These are phyloP conservation scores for Solanum hybrid DNA, from an alignment of 305 asterid species.

Conservation along the genomic window DNA sequence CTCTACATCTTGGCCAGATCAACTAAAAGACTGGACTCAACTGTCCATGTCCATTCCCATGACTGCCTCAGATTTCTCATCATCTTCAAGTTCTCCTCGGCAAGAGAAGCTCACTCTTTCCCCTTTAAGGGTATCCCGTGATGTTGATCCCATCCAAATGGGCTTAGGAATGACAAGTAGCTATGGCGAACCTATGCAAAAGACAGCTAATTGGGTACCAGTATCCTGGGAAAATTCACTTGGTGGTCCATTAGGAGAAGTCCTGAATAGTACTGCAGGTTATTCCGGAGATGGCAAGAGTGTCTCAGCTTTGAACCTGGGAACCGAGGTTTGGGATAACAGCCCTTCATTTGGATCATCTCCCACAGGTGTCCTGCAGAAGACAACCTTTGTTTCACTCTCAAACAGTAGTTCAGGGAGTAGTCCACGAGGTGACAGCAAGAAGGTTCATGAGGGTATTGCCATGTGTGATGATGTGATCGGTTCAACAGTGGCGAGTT, in stretches of 20 bases:
- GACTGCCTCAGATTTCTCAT: conserved; percentile 40
- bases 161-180: conserved; percentile 37
- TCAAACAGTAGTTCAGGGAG: conserved; percentile 34
- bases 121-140: conserved; percentile 35
- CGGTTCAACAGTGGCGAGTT: conserved; percentile 14
- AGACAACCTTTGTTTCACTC: conserved; percentile 38
- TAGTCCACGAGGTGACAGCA: conserved; percentile 21
- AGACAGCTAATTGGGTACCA: conserved; percentile 50
- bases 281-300: conserved; percentile 12
- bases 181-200: conserved; percentile 21
- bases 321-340: conserved; percentile 22
- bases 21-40: conserved; percentile 70
- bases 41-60: conserved; percentile 84
- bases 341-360: conserved; percentile 51
- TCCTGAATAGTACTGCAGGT: conserved; percentile 36
- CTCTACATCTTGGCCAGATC: conserved; percentile 44
- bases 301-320: conserved; percentile 18
- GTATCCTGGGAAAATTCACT: conserved; percentile 57
- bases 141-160: conserved; percentile 48
- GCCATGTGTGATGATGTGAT: conserved; percentile 18
- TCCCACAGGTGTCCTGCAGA: conserved; percentile 69
- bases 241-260: conserved; percentile 89
- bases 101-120: conserved; percentile 41
- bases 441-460: conserved; percentile 9
- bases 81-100: conserved; percentile 40